Conservation (phyloP, 345 rosid genomes). For the Brassica napus region Da-Ae NC_063436.1:7885001-7885500, state of each 20-base stretch:
- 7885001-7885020: neutral
- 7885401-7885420: neutral
- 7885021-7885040: neutral
- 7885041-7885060: neutral
- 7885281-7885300: slow-evolving; percentile 5
- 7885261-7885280: neutral
- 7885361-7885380: neutral
- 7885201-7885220: neutral
- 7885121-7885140: slow-evolving; percentile 1
- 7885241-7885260: neutral
- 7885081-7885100: slow-evolving; percentile 13
- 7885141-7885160: slow-evolving; percentile 7
- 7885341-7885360: neutral
- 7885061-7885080: neutral
- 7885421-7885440: slow-evolving; percentile 13
- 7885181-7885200: neutral
- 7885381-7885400: neutral
- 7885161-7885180: neutral
- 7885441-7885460: neutral
- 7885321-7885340: neutral
- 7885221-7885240: slow-evolving; percentile 12
- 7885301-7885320: neutral
- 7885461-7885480: neutral
- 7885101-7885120: neutral
- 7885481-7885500: neutral